phyloP scores from a whole-genome alignment of 805 yeast genomes.

The Teunomyces cretensis region DNA sequence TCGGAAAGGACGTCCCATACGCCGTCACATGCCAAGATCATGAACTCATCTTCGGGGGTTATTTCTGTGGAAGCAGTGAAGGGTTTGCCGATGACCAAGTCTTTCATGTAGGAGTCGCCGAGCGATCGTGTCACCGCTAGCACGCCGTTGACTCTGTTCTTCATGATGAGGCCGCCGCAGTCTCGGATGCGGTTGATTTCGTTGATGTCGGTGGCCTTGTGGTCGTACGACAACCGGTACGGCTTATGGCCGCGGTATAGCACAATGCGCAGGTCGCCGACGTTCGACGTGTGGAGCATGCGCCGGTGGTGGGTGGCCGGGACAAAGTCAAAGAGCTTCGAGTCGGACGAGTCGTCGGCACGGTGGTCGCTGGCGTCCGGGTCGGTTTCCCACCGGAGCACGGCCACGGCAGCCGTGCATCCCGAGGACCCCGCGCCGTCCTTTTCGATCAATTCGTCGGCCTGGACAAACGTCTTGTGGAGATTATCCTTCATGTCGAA shows the following conservation, averaged over 20 bases:
- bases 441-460: conserved; percentile 66
- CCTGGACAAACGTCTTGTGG: conserved; percentile 66
- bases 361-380: neutral
- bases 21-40: conserved; percentile 95
- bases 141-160: conserved; percentile 92
- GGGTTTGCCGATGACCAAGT: conserved; percentile 84
- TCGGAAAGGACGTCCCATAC: conserved; percentile 94
- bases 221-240: conserved; percentile 83
- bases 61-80: conserved; percentile 87
- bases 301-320: conserved; percentile 56
- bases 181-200: conserved; percentile 75
- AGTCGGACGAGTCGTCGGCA: conserved; percentile 7
- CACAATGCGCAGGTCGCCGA: conserved; percentile 88
- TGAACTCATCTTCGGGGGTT: conserved; percentile 63
- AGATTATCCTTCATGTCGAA: conserved; percentile 64
- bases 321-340: conserved; percentile 44
- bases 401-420: conserved; percentile 93
- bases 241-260: conserved; percentile 74
- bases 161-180: conserved; percentile 84
- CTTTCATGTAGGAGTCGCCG: conserved; percentile 93
- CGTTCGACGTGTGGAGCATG: conserved; percentile 89
- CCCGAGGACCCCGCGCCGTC: conserved; percentile 77
- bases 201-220: conserved; percentile 79
- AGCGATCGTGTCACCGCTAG: conserved; percentile 91
- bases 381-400: conserved; percentile 74